Evolutionary conservation across 148 eudicot genomes (phyloP), one percentile per base, ranked within the genome.

Genomic region (Drosera capensis): DNA sequence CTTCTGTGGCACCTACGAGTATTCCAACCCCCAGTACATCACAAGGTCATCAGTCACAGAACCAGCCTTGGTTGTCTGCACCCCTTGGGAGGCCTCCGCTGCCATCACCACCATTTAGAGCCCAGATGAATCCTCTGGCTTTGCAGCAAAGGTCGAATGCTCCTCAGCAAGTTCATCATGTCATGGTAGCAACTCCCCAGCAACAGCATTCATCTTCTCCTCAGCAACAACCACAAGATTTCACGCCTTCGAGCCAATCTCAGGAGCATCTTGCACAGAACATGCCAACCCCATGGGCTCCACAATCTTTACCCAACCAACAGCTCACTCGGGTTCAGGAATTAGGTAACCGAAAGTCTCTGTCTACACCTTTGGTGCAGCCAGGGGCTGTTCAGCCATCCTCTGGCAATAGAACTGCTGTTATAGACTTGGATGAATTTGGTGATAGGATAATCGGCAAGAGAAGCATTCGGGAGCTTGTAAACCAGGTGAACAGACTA

Each of bases 381-480:
- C 44, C 81, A 25, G 55, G 46, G 59, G 30, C 57, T 25, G 48
- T 52, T 20, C 74, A 52, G 23, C 15, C 77, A 20, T 63, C 36
- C 20, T 28, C 65, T 9, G 54, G 66, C 45, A 67, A 56, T 48
- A 65, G 43, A 45, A 19, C 63, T 19, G 55, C 60, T 24, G 58
- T 16, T 46, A 50, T 34, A 20, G 97, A 80, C 44, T 35, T 60
- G 41, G 59, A 49, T 54, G 93, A 84, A 49, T 30, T 75, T 43
- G 66, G 77, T 60, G 73, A 54, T 40, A 70, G 84, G 48, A 72
- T 83, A 51, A 55, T 88, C 15, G 72, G 79, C 69, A 88, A 84
- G 64, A 71, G 93, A 69, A 84, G 70, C 78, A 84, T 88, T 52
- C 92, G 84, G 54, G 94, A 88, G 55, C 68, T 88, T 58, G 73